Conservation (phyloP, 1,284 basidiomycete genomes). For the Ceratobasidium sp. region DNA sequence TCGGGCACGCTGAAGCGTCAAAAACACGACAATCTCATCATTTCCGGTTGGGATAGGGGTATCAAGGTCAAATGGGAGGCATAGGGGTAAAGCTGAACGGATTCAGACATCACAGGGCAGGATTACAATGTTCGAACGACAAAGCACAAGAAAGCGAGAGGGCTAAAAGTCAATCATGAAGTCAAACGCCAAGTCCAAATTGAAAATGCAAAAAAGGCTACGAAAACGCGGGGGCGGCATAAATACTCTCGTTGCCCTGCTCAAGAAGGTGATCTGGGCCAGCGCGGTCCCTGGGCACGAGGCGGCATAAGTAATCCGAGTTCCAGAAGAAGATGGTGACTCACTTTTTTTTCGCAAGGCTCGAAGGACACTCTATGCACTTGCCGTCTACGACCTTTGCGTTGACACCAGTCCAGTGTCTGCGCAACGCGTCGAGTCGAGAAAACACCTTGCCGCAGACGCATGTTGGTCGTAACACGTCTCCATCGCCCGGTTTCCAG, state of each 20-base stretch:
- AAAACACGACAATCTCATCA: background rate
- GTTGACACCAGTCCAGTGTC: conserved; percentile 39
- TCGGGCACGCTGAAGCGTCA: background rate
- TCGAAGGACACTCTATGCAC: conserved; percentile 37
- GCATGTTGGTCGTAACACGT: conserved; percentile 37
- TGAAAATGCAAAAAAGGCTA: background rate
- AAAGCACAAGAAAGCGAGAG: conserved; percentile 14
- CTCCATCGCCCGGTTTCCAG: conserved; percentile 35
- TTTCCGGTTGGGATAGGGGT: conserved; percentile 36
- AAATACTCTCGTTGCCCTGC: conserved; percentile 33
- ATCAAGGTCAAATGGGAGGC: conserved; percentile 19
- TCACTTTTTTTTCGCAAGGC: conserved; percentile 41
- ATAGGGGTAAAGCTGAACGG: conserved; percentile 3
- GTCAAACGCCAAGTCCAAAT: conserved; percentile 8
- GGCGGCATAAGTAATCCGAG: background rate
- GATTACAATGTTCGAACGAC: conserved; percentile 19
- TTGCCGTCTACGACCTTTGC: conserved; percentile 42
- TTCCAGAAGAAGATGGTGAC: background rate
- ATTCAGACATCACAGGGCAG: conserved; percentile 4
- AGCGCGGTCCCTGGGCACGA: conserved; percentile 29
- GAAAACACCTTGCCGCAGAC: conserved; percentile 44
- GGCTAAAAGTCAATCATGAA: background rate
- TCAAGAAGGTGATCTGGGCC: conserved; percentile 16
- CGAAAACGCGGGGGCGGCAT: conserved; percentile 30
- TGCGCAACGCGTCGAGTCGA: conserved; percentile 35